These are phyloP conservation scores for Eimeria falciformis DNA, from an alignment of 169 alveolate genomes.

Conservation along the genomic window DNA sequence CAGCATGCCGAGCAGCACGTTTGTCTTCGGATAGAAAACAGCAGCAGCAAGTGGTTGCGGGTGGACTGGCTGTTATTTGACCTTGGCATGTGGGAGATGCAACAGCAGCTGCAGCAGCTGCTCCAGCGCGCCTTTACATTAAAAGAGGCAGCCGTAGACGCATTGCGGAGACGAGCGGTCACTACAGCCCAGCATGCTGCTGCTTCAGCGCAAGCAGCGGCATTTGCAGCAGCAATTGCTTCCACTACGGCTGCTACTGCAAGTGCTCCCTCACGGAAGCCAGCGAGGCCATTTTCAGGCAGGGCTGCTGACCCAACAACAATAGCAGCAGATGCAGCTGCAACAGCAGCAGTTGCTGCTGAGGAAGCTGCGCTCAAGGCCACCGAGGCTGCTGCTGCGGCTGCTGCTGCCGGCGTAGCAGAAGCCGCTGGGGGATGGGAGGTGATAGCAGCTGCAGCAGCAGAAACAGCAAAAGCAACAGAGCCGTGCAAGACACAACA, in stretches of 20 bases:
- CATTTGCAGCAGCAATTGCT: slow-evolving; percentile 24
- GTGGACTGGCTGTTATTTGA: slow-evolving; percentile 40
- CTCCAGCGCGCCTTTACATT: slow-evolving; percentile 19
- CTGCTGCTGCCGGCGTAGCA: slow-evolving; percentile 27
- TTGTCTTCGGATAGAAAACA: slow-evolving; percentile 20
- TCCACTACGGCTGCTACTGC: slow-evolving; percentile 42
- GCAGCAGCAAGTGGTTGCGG: slow-evolving; percentile 55
- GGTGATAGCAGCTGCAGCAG: background rate
- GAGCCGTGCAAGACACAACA: background rate
- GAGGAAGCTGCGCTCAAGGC: slow-evolving; percentile 32
- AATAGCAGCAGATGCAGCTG: slow-evolving; percentile 49
- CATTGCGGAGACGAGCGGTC: slow-evolving; percentile 43
- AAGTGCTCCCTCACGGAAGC: slow-evolving; percentile 16
- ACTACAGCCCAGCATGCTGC: slow-evolving; percentile 26
- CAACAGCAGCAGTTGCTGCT: slow-evolving; percentile 57
- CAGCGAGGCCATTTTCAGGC: background rate
- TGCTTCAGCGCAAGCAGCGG: slow-evolving; percentile 39
- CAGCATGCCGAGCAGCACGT: slow-evolving; percentile 29
- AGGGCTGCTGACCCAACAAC: slow-evolving; percentile 28
- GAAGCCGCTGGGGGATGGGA: slow-evolving; percentile 33
- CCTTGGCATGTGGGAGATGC: slow-evolving; percentile 58
- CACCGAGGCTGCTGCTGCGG: slow-evolving; percentile 46
- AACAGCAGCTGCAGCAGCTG: slow-evolving; percentile 47
- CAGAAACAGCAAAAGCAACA: slow-evolving; percentile 19
- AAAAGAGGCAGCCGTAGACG: slow-evolving; percentile 31